Evolutionary conservation across 495 filamentous ascomycete genomes (phyloP).

Genomic region (Trichoderma orchidacearum): DNA sequence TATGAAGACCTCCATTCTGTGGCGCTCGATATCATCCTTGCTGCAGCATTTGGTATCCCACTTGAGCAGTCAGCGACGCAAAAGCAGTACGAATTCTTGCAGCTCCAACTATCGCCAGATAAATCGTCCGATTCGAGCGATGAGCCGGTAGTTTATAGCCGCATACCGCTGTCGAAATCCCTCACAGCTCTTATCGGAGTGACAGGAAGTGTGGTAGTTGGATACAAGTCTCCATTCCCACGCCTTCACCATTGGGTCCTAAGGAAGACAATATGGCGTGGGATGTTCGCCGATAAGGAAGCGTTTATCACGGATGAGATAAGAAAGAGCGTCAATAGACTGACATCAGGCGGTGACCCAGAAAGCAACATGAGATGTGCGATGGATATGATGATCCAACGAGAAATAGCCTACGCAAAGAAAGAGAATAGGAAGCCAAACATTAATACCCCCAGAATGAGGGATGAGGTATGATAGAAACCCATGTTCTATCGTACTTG

Average conservation of each 20-base stretch:
- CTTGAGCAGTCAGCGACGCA: neutral
- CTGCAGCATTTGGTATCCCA: conserved; percentile 15
- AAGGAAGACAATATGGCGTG: conserved; percentile 1
- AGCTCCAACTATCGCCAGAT: neutral
- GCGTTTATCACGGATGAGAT: conserved; percentile 9
- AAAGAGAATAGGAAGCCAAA: conserved; percentile 11
- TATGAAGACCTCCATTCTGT: conserved; percentile 16
- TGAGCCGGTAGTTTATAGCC: neutral
- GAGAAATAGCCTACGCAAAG: conserved; percentile 11
- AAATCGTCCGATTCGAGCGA: neutral
- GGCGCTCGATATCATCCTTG: conserved; percentile 23
- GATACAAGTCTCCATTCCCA: conserved; percentile 7
- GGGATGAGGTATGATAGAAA: conserved; percentile 9
- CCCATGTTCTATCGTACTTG: neutral
- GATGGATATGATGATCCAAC: conserved; percentile 14
- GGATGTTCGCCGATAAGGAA: conserved; percentile 5
- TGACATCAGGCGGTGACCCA: neutral
- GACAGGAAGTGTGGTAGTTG: conserved; percentile 3
- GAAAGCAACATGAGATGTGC: conserved; percentile 8
- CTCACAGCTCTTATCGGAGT: neutral
- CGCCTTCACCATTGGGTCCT: conserved; percentile 4
- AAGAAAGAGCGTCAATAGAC: conserved; percentile 5
- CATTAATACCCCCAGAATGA: conserved; percentile 5
- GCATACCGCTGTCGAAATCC: conserved; percentile 1
- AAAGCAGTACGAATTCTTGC: neutral